Evolutionary conservation across 495 filamentous ascomycete species (phyloP).

Genomic region (Podospora sp.): DNA sequence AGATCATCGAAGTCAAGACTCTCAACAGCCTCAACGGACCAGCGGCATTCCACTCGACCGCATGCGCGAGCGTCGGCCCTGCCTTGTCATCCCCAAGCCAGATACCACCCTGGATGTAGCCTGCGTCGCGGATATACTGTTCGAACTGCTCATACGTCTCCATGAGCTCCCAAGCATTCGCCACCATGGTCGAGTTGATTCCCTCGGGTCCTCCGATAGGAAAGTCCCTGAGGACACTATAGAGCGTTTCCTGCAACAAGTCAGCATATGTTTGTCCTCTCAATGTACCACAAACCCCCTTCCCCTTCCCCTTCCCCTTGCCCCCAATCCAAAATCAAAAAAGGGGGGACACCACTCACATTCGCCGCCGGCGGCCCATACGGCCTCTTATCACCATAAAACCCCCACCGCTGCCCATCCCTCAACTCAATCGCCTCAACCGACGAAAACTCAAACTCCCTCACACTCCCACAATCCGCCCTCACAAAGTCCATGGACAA

Average conservation of each 20-base stretch:
- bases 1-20: neutral
- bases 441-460: neutral
- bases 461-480: slow-evolving; percentile 10
- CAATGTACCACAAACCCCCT: too few species aligned
- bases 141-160: neutral
- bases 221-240: too few species aligned
- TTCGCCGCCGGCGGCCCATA: slow-evolving; percentile 12
- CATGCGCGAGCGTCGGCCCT: neutral
- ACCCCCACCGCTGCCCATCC: neutral
- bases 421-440: neutral
- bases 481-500: slow-evolving; percentile 10
- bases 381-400: neutral
- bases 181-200: neutral
- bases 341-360: neutral
- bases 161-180: neutral
- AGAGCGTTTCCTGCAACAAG: too few species aligned
- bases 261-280: too few species aligned
- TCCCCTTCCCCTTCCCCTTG: too few species aligned
- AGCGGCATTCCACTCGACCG: neutral
- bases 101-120: neutral
- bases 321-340: too few species aligned
- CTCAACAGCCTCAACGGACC: slow-evolving; percentile 1
- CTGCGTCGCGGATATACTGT: neutral
- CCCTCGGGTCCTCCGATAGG: too few species aligned
- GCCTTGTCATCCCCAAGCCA: neutral